Conservation (phyloP, 1,284 basidiomycete genomes). For the Cutaneotrichosporon mucoides region DNA sequence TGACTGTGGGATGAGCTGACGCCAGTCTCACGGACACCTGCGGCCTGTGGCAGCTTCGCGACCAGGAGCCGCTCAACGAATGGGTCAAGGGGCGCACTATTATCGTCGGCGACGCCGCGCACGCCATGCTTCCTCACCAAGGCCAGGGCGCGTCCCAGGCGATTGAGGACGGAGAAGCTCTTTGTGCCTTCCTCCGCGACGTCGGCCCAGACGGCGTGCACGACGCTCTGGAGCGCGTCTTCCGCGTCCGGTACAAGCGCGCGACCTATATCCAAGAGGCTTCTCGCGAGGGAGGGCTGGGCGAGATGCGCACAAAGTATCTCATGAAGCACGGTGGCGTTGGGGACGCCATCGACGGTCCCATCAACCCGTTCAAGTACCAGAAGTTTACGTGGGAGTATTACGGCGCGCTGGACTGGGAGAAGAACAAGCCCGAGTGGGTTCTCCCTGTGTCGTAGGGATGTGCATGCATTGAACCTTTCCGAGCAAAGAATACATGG, state of each 20-base stretch:
- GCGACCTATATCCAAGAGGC: conserved; percentile 4
- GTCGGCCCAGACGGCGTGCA: conserved; percentile 13
- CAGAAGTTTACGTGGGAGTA: too few species aligned
- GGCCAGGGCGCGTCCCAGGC: conserved; percentile 33
- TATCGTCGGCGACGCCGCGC: conserved; percentile 42
- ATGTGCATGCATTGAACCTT: too few species aligned
- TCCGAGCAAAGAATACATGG: too few species aligned
- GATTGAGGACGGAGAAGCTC: conserved; percentile 32
- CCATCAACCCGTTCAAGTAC: too few species aligned
- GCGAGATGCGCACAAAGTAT: too few species aligned
- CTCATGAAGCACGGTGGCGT: too few species aligned
- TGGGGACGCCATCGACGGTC: too few species aligned
- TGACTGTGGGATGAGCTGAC: too few species aligned
- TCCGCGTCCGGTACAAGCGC: conserved; percentile 27
- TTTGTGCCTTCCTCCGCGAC: conserved; percentile 18
- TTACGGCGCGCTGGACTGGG: too few species aligned
- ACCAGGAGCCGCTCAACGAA: conserved; percentile 30
- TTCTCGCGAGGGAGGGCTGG: too few species aligned
- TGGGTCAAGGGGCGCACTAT: conserved; percentile 35
- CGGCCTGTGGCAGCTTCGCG: conserved; percentile 28
- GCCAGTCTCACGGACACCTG: background rate
- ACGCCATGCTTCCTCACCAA: conserved; percentile 37
- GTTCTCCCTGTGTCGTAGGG: too few species aligned
- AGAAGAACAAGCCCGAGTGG: too few species aligned
- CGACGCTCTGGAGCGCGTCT: conserved; percentile 20